Base-by-base conservation (phyloP, 331 rosid genomes). In the Dryas integrifolia region DNA sequence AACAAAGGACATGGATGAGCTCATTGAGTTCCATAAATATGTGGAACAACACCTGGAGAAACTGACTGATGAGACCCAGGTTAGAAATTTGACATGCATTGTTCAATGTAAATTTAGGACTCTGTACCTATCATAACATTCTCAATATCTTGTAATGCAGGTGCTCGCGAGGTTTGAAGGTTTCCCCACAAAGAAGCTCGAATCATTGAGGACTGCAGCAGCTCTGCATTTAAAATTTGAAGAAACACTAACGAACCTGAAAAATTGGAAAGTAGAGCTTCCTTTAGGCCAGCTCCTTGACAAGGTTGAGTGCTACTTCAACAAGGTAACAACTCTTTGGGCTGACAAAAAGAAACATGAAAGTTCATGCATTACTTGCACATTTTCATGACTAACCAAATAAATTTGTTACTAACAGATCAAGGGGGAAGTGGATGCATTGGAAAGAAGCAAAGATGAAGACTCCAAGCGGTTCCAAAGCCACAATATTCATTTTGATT, bases 131-230 rank as follows among this genome's bases (percentile, higher is more conserved):
- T 44, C 8, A 44, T 2, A 8, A 1, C 4, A 49, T 49, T 10
- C 12, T 9, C 14, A 3, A 12, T 49, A 49, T 49, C 24, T 53
- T 53, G 64, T 35, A 53, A 70, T 26, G 45, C 35, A 79, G 79
- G 86, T 82, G 52, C 73, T 82, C 26, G 62, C 74, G 53, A 82
- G 81, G 81, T 78, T 82, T 60, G 83, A 78, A 66, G 86, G 78
- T n/a, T 82, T 82, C 73, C 83, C 86, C 5, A 47, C 52, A 60
- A 82, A 75, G 56, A 82, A 82, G 75, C 79, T 79, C 39, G 86
- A 82, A 57, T 72, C 83, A 45, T 45, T 82, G 58, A 76, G 84
- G 67, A 77, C 47, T 47, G 83, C 86, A n/a, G 68, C 83, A 39
- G 86, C 78, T 10, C 61, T 82, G 72, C 71, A 78, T 67, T 26